Evolutionary conservation across 2,329 filamentous ascomycete genomes (phyloP), one percentile per base, ranked within the genome.

Genomic region (Ophiostoma perfectum): DNA sequence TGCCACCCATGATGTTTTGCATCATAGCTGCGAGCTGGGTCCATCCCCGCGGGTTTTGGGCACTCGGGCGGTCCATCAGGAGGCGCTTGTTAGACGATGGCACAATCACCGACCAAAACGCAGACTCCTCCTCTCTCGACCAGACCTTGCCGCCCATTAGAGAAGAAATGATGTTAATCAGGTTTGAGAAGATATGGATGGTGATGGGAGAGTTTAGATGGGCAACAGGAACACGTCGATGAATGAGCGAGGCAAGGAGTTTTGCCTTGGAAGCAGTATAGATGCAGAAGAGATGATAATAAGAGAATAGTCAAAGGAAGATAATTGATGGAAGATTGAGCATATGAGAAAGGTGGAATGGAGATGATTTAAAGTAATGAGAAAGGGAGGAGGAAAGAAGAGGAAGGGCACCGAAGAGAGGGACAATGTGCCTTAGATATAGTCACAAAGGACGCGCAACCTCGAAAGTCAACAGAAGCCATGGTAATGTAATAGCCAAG

Each of bases 121-220:
- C 75, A 1, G 72, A 68, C 74, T 86, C 84, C 70, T 86, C 84
- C 0, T 78, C 74, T 0, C 69, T 69, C 0, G 81, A 79, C 84
- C 84, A 86, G 5, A 80, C 75, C 70, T 80, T 84, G 38, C 82
- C 83, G 5, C 80, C 82, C 83, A 86, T 84, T 38, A 27, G 42
- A 5, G 14, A 3, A 44, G 42, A 44, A 44, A 44, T 44, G 42
- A 8, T 44, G 42, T 3, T 44, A 44, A 44, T 44, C 27, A 27
- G 27, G 27, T 27, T 27, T 27, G 27, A 2, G 16, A 8, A 47
- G 4, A 45, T 12, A 45, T 8, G 9, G 14, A 12, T 45, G 42
- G 42, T 45, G 42, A 12, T 45, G 42, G 42, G 2, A 45, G 14
- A 3, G 42, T 45, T 1, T 0, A 7, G 14, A 45, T 45, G 42